Evolutionary conservation across 2,329 filamentous ascomycete genomes (phyloP), one percentile per base, ranked within the genome.

Genomic region (Microdochium paspali): DNA sequence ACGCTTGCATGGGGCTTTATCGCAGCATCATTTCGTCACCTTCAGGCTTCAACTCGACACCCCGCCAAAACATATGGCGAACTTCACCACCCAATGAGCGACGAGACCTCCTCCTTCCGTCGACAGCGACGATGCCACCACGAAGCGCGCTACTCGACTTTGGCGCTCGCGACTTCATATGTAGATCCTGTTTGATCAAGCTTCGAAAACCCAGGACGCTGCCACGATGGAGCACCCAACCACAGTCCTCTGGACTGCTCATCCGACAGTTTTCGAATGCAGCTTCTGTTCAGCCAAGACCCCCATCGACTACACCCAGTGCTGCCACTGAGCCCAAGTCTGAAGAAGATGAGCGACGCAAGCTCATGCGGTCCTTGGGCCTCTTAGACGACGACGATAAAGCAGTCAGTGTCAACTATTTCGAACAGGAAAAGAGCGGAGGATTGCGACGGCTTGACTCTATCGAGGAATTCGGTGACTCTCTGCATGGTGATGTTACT

Each of bases 391-490:
- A 58, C 26, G 52, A 58, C 9, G 47, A 46, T 10, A 49, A 52
- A 39, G 53, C 56, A 47, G 42, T 57, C 6, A 52, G 62, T 2
- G 64, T 76, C 10, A 66, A 68, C 9, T 76, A 67, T 55, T 79
- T 74, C 50, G 72, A 79, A 47, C 69, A 77, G 55, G 65, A 66
- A 13, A 61, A 63, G 3, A 53, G 59, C 26, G 68, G 67, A 25
- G 54, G 56, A 7, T 54, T 72, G 12, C 65, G 59, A 15, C 65
- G 67, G 51, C 58, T 77, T 18, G 52, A 54, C 10, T 55, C 62
- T 49, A 60, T 68, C 44, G 60, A 68, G n/a, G 66, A 66, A 7
- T 73, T 73, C 49, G 61, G 56, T 28, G 57, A 65, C 21, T 66
- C 68, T 0, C 47, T 74, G 4, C 57, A 43, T n/a, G 64, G 50